Conservation (phyloP, 2,329 filamentous ascomycete species). For the Sphaerostilbella broomeana region DNA sequence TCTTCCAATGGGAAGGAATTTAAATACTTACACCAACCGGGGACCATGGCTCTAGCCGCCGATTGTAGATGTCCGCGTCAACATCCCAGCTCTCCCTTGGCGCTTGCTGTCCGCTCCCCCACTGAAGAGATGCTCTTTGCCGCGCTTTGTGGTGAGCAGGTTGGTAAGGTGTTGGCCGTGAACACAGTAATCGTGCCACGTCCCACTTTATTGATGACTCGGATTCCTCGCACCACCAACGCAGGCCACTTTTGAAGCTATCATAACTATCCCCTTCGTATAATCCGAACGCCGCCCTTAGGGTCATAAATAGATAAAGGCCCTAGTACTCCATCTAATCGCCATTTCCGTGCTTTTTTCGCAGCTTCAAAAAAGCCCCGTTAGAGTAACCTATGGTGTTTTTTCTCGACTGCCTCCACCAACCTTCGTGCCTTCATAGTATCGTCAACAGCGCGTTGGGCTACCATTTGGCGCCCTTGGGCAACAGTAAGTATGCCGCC, state of each 20-base stretch:
- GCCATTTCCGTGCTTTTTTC: conserved; percentile 2
- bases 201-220: conserved; percentile 1
- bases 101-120: too few species aligned
- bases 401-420: conserved; percentile 3
- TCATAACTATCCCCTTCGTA: conserved; percentile 1
- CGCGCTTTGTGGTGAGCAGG: too few species aligned
- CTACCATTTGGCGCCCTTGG: conserved; percentile 3
- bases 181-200: conserved; percentile 9
- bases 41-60: too few species aligned
- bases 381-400: conserved; percentile 1
- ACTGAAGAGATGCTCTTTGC: too few species aligned
- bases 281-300: background rate
- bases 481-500: conserved; percentile 4
- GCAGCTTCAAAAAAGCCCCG: conserved; percentile 2
- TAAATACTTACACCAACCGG: too few species aligned
- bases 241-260: conserved; percentile 1
- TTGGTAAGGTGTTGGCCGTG: too few species aligned
- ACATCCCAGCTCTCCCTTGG: too few species aligned
- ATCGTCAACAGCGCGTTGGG: background rate
- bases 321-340: background rate
- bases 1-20: too few species aligned
- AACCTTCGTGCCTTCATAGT: background rate
- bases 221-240: background rate
- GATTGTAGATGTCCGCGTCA: too few species aligned
- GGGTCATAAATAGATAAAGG: background rate